These are phyloP conservation scores for Chrysoporthe deuterocubensis DNA, from an alignment of 2,329 filamentous ascomycete genomes.

Conservation along the genomic window DNA sequence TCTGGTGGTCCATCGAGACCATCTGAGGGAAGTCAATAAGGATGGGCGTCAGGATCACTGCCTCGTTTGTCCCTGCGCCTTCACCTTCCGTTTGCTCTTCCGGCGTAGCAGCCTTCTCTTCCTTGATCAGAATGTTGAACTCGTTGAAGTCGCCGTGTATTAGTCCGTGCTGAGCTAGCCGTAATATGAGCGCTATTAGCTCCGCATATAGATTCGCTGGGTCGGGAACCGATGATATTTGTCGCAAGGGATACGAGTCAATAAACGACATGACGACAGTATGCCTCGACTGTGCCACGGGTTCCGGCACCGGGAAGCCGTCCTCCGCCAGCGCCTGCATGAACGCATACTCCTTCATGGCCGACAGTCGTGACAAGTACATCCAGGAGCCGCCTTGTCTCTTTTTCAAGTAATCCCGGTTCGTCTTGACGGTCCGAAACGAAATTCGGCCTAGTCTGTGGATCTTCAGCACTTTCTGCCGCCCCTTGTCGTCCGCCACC, in stretches of 20 bases:
- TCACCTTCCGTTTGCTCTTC: slow-evolving; percentile 45
- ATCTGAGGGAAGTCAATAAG: slow-evolving; percentile 99
- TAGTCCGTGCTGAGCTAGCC: slow-evolving; percentile 81
- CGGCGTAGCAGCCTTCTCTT: slow-evolving; percentile 52
- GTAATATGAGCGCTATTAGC: slow-evolving; percentile 82
- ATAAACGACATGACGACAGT: slow-evolving; percentile 96
- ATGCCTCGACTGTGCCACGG: slow-evolving; percentile 87
- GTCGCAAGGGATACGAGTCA: slow-evolving; percentile 88
- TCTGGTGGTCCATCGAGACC: slow-evolving; percentile 90
- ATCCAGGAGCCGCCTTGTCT: slow-evolving; percentile 84
- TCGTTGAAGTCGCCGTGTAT: slow-evolving; percentile 99
- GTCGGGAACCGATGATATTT: slow-evolving; percentile 82
- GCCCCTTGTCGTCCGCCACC: slow-evolving; percentile 78
- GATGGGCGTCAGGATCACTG: slow-evolving; percentile 70
- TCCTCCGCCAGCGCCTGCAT: slow-evolving; percentile 85
- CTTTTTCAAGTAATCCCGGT: slow-evolving; percentile 89
- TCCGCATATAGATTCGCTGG: slow-evolving; percentile 89
- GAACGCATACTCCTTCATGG: slow-evolving; percentile 92
- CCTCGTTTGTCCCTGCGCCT: slow-evolving; percentile 27
- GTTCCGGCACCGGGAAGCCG: slow-evolving; percentile 87
- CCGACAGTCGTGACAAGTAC: slow-evolving; percentile 93
- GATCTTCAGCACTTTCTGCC: slow-evolving; percentile 88
- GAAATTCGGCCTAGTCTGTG: slow-evolving; percentile 94
- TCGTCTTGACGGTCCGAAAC: slow-evolving; percentile 94
- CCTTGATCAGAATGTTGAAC: slow-evolving; percentile 96